Percentiles rank a stretch among this genome's conserved stretches.
These are phyloP conservation scores for Schizophyllum amplum DNA, from an alignment of 1,284 basidiomycete species.

Conservation along the genomic window DNA sequence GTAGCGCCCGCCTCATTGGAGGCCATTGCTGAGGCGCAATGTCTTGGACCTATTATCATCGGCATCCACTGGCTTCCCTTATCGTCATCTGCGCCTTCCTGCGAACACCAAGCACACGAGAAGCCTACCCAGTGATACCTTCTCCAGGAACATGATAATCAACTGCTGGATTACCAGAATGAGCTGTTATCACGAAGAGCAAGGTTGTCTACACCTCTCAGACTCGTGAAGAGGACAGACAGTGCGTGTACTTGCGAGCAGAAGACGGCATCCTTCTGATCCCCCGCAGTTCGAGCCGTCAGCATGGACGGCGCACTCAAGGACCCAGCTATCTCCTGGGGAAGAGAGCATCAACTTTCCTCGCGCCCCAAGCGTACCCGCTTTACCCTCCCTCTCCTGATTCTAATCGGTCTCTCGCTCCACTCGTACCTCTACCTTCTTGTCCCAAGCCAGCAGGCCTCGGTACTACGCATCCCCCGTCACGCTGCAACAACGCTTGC, in stretches of 20 bases:
- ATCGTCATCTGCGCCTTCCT: no score
- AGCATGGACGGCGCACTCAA: neutral
- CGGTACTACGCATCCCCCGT: conserved; percentile 26
- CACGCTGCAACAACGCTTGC: conserved; percentile 36
- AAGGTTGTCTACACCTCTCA: no score
- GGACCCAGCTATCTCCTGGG: neutral
- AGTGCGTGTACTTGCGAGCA: no score
- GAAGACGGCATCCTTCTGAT: no score
- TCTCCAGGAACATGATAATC: neutral
- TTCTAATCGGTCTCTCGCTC: neutral
- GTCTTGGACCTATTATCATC: neutral
- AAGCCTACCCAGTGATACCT: neutral
- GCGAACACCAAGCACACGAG: neutral
- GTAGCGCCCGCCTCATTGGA: no score
- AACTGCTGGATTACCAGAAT: neutral
- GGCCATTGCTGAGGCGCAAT: no score
- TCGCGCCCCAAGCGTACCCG: neutral
- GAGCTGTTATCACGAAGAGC: no score
- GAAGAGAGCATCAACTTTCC: no score
- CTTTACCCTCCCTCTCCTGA: neutral
- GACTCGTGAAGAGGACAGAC: no score
- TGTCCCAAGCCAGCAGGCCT: neutral
- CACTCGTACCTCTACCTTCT: neutral
- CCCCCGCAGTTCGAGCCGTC: no score
- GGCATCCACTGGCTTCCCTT: neutral